A percentile compares a stretch with the other conserved stretches of the same genome.
These are phyloP conservation scores for Talaromyces marneffei DNA, from an alignment of 2,329 filamentous ascomycete species.

Conservation along the genomic window DNA sequence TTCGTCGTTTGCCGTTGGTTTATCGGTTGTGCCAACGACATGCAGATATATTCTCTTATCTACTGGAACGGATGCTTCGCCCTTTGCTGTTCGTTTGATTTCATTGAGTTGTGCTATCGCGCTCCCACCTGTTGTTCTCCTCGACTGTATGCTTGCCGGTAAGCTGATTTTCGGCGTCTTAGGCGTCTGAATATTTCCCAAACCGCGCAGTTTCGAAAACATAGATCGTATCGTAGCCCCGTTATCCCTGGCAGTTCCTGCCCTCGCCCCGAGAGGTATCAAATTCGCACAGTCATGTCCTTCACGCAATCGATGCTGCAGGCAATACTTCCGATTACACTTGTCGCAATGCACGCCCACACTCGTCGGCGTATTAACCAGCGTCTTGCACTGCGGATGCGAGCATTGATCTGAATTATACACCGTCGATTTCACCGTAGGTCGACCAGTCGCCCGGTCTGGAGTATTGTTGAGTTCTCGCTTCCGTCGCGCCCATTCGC, in stretches of 20 bases:
- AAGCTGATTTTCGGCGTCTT: slow-evolving; percentile 32
- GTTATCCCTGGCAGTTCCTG: slow-evolving; percentile 39
- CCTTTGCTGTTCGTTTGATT: slow-evolving; percentile 83
- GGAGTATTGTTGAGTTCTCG: slow-evolving; percentile 25
- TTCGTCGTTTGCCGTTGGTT: slow-evolving; percentile 63
- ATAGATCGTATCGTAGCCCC: slow-evolving; percentile 64
- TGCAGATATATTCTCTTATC: slow-evolving; percentile 88
- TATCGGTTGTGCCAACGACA: slow-evolving; percentile 84
- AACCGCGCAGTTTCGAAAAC: slow-evolving; percentile 69
- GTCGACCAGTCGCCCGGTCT: slow-evolving; percentile 14
- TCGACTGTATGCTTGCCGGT: slow-evolving; percentile 28
- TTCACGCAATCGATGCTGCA: slow-evolving; percentile 48
- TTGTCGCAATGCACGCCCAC: slow-evolving; percentile 47
- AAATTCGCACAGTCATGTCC: slow-evolving; percentile 81
- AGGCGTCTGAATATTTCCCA: slow-evolving; percentile 59
- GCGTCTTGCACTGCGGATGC: slow-evolving; percentile 46
- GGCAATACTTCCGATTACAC: slow-evolving; percentile 47
- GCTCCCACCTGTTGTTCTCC: slow-evolving; percentile 47
- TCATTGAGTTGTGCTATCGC: slow-evolving; percentile 65
- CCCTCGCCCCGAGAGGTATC: slow-evolving; percentile 51
- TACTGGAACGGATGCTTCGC: slow-evolving; percentile 69
- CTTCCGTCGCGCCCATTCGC: slow-evolving; percentile 54
- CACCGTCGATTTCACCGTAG: slow-evolving; percentile 47
- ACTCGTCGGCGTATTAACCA: slow-evolving; percentile 47
- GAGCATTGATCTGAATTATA: slow-evolving; percentile 50